These are phyloP conservation scores for Pontederia crassipes DNA, from an alignment of 176 grass and related monocot genomes.

Conservation along the genomic window DNA sequence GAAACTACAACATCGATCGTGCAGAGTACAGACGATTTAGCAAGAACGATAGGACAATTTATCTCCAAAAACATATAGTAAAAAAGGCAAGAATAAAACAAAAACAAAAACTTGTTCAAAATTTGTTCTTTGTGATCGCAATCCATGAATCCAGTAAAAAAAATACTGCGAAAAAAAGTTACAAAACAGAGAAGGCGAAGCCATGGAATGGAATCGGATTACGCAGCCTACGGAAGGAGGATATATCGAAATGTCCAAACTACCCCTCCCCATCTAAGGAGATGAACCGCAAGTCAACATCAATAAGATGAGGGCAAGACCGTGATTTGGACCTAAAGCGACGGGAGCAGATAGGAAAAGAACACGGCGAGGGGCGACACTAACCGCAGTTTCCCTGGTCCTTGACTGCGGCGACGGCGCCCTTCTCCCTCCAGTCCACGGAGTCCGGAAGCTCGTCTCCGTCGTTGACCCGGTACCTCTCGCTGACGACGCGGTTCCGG, in stretches of 20 bases:
- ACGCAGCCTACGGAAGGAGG: no score
- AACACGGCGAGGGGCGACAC: not conserved
- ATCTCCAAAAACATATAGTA: not conserved
- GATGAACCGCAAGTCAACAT: not conserved
- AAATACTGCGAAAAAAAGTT: no score
- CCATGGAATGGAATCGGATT: no score
- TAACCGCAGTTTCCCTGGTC: not conserved
- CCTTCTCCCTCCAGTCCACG: slow-evolving; percentile 5
- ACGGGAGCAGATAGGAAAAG: not conserved
- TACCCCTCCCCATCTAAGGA: no score
- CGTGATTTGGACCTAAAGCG: not conserved
- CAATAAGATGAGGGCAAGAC: not conserved
- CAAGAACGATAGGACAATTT: not conserved
- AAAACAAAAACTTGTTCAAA: no score
- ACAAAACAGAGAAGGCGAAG: no score
- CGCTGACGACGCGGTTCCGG: not conserved
- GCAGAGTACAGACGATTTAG: not conserved
- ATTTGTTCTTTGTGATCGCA: no score
- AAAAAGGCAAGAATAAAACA: no score
- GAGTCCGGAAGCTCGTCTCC: not conserved
- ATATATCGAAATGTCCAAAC: no score
- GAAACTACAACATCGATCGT: not conserved
- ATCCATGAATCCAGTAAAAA: no score
- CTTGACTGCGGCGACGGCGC: slow-evolving; percentile 1
- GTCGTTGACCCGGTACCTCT: not conserved